Conservation (phyloP, 257 asterid genomes). For the Lavandula angustifolia region DNA sequence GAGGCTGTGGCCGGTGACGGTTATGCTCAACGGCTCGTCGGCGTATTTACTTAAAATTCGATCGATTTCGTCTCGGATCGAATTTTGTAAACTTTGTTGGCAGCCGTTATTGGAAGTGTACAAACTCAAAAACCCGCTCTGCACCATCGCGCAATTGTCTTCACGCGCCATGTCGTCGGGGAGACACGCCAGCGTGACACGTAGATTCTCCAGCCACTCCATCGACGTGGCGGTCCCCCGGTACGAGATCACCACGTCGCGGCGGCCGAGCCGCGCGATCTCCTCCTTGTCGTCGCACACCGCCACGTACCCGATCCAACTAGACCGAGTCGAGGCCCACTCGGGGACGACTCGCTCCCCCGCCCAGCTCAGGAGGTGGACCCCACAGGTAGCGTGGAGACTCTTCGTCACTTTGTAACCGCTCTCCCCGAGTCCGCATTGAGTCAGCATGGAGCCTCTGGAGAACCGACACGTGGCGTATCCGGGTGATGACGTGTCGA, state of each 20-base stretch:
- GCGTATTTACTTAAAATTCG: constrained; percentile 46
- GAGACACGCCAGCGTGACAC: constrained; percentile 53
- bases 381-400: constrained; percentile 78
- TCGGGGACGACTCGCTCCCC: constrained; percentile 29
- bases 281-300: constrained; percentile 65
- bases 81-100: constrained; percentile 46
- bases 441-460: constrained; percentile 37
- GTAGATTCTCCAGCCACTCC: constrained; percentile 87
- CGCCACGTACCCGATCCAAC: constrained; percentile 94
- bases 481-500: constrained; percentile 57
- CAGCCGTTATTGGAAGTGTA: constrained; percentile 51
- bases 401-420: constrained; percentile 55
- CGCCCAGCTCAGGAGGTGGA: constrained; percentile 60
- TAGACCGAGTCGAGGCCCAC: constrained; percentile 58
- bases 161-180: constrained; percentile 55
- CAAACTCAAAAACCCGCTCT: constrained; percentile 74
- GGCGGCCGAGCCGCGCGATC: constrained; percentile 68
- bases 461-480: constrained; percentile 54
- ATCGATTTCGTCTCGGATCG: constrained; percentile 46
- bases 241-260: constrained; percentile 81
- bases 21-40: constrained; percentile 72
- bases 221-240: constrained; percentile 85
- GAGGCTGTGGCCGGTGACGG: constrained; percentile 91
- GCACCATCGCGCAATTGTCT: constrained; percentile 56
- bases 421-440: constrained; percentile 39